Evolutionary conservation across 345 rosid species (phyloP).

Genomic region (Syzygium oleosum): DNA sequence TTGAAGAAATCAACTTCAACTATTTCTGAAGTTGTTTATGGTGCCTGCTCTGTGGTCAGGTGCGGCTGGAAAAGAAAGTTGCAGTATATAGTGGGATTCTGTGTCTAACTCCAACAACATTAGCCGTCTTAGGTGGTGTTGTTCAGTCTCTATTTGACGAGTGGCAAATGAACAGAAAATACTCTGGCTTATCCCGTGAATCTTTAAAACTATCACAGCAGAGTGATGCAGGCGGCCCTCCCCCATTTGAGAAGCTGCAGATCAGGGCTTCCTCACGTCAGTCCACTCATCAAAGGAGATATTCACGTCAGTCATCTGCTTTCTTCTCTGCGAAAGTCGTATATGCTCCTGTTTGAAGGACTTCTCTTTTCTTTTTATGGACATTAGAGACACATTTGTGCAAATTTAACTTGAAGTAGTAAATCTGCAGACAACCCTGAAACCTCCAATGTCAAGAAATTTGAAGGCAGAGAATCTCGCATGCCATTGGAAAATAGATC

Average conservation of each 20-base stretch:
- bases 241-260: slow-evolving; percentile 80
- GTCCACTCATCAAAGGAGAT: slow-evolving; percentile 18
- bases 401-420: slow-evolving; percentile 3
- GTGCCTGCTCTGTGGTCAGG: slow-evolving; percentile 18
- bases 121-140: slow-evolving; percentile 69
- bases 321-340: background rate
- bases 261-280: slow-evolving; percentile 24
- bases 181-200: slow-evolving; percentile 48
- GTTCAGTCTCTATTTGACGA: slow-evolving; percentile 78
- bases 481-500: background rate
- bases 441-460: slow-evolving; percentile 13
- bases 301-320: slow-evolving; percentile 12
- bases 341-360: background rate
- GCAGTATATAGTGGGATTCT: slow-evolving; percentile 48
- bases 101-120: slow-evolving; percentile 57
- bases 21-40: background rate
- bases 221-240: slow-evolving; percentile 52
- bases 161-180: slow-evolving; percentile 84
- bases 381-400: background rate
- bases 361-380: background rate
- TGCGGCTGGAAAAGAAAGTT: slow-evolving; percentile 71
- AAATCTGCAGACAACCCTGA: slow-evolving; percentile 30
- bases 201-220: slow-evolving; percentile 39
- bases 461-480: background rate
- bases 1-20: background rate